Percentiles rank a stretch among this genome's conserved stretches.
Evolutionary conservation across 2,329 filamentous ascomycete genomes (phyloP).

Genomic region (Beauveria scarabaeidicola): DNA sequence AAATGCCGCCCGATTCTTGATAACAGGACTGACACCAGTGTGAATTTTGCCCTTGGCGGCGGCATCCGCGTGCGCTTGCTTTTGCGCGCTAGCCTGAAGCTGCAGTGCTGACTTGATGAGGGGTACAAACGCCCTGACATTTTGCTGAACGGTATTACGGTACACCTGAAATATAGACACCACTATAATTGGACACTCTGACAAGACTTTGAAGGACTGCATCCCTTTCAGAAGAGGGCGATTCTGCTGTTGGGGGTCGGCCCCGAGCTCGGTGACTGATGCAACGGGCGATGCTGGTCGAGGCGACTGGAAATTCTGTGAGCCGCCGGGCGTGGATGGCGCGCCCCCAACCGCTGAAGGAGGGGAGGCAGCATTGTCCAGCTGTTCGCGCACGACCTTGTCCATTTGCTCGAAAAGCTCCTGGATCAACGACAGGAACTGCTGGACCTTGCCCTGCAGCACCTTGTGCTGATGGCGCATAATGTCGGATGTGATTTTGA

Average conservation of each 20-base stretch:
- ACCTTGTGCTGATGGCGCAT: conserved; percentile 86
- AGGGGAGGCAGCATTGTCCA: conserved; percentile 64
- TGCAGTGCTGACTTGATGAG: conserved; percentile 85
- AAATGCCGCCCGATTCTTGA: conserved; percentile 89
- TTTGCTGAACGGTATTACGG: conserved; percentile 65
- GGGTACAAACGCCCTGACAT: conserved; percentile 87
- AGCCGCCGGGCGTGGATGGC: conserved; percentile 58
- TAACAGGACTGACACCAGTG: conserved; percentile 84
- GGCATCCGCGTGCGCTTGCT: conserved; percentile 83
- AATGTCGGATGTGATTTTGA: conserved; percentile 97
- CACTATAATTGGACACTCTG: conserved; percentile 97
- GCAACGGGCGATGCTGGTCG: conserved; percentile 83
- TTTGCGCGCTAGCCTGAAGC: conserved; percentile 85
- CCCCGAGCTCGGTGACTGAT: conserved; percentile 66
- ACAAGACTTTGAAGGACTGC: conserved; percentile 97
- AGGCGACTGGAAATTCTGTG: conserved; percentile 74
- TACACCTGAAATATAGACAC: conserved; percentile 97
- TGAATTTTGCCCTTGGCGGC: conserved; percentile 73
- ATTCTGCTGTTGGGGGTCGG: conserved; percentile 71
- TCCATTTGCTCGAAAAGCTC: conserved; percentile 96
- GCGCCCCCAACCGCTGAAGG: conserved; percentile 44
- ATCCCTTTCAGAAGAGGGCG: conserved; percentile 83
- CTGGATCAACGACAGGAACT: conserved; percentile 84
- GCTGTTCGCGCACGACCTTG: conserved; percentile 86
- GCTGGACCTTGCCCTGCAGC: conserved; percentile 70